A percentile compares a stretch with the other conserved stretches of the same genome.
These are phyloP conservation scores for Euphorbia celastroides DNA, from an alignment of 441 rosid species.

Conservation along the genomic window DNA sequence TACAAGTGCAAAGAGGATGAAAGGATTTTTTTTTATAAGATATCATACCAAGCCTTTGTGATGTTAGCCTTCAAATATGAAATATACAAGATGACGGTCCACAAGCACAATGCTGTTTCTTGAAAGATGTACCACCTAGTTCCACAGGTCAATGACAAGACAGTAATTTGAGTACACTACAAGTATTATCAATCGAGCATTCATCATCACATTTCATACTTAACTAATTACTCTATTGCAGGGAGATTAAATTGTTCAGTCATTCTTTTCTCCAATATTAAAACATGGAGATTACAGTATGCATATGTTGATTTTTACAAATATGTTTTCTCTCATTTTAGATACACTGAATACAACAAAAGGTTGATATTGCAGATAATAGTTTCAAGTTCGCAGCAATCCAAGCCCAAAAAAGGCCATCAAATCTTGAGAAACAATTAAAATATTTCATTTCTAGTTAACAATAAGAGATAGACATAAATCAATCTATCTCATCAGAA, in stretches of 20 bases:
- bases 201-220: background rate
- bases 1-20: background rate
- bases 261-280: background rate
- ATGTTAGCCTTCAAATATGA: slow-evolving; percentile 57
- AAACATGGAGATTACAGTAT: background rate
- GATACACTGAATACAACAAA: background rate
- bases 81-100: slow-evolving; percentile 81
- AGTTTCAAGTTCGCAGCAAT: background rate
- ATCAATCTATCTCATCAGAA: background rate
- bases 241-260: too few species aligned
- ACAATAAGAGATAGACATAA: background rate
- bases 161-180: background rate
- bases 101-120: slow-evolving; percentile 76
- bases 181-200: background rate
- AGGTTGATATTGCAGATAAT: background rate
- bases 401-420: background rate
- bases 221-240: background rate
- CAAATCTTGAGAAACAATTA: background rate
- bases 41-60: slow-evolving; percentile 60
- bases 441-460: background rate
- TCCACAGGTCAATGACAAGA: slow-evolving; percentile 8
- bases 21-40: background rate
- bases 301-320: background rate
- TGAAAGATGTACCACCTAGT: slow-evolving; percentile 86
- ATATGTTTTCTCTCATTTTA: background rate